phyloP scores from a whole-genome alignment of 208 protist species.

The Blastocrithidia nonstop region DNA sequence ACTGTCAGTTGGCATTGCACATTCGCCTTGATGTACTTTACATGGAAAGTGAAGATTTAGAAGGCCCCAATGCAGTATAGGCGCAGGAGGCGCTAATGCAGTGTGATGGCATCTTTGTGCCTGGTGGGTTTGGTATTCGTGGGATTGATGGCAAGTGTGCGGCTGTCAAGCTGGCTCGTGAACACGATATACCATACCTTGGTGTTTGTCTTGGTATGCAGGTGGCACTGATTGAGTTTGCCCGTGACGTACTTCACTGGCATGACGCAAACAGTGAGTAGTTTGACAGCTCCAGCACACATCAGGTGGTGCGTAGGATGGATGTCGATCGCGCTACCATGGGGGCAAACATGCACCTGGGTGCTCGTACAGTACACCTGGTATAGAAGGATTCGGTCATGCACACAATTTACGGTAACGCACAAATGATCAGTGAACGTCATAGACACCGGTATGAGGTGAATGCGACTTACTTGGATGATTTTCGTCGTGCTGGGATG shows the following conservation, averaged over 20 bases:
- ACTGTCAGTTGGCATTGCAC: conserved; percentile 83
- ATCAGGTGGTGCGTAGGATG: conserved; percentile 96
- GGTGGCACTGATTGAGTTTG: conserved; percentile 90
- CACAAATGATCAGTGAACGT: conserved; percentile 82
- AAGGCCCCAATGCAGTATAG: conserved; percentile 45
- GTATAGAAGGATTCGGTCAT: conserved; percentile 45
- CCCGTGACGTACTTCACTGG: conserved; percentile 88
- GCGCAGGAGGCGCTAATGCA: conserved; percentile 43
- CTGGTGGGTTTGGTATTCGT: conserved; percentile 96
- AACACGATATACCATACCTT: conserved; percentile 92
- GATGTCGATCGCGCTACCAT: conserved; percentile 88
- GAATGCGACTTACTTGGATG: conserved; percentile 86
- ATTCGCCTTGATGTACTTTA: conserved; percentile 92
- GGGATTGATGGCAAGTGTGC: conserved; percentile 95
- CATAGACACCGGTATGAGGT: conserved; percentile 98
- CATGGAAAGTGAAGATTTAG: conserved; percentile 82
- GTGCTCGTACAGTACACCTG: conserved; percentile 78
- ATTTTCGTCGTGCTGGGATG: conserved; percentile 84
- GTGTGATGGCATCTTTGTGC: conserved; percentile 95
- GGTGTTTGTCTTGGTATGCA: conserved; percentile 99
- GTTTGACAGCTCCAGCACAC: conserved; percentile 71
- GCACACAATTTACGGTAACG: conserved; percentile 73
- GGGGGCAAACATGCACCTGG: conserved; percentile 99
- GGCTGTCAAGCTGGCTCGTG: conserved; percentile 90
- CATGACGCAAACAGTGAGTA: conserved; percentile 89